Conservation (phyloP, 2,329 filamentous ascomycete genomes). For the Neofusicoccum umdonicola region DNA sequence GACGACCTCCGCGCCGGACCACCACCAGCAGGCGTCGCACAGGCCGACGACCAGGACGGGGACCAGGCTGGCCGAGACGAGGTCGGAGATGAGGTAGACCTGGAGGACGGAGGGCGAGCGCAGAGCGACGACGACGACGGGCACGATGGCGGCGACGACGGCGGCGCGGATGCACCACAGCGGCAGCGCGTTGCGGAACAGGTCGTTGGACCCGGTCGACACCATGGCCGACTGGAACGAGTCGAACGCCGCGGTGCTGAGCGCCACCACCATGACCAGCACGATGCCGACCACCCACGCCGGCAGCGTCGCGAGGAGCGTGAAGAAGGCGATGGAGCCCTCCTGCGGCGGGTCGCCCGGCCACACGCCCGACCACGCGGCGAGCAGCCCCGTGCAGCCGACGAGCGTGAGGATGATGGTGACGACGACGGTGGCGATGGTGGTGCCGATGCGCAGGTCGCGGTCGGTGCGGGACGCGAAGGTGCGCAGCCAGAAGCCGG, state of each 20-base stretch:
- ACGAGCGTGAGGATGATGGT: conserved; percentile 71
- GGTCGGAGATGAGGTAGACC: conserved; percentile 79
- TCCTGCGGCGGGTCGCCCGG: conserved; percentile 41
- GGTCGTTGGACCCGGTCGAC: conserved; percentile 77
- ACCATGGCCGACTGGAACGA: conserved; percentile 81
- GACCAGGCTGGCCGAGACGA: conserved; percentile 73
- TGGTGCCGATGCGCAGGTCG: conserved; percentile 66
- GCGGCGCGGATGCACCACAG: conserved; percentile 69
- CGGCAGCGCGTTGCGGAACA: conserved; percentile 78
- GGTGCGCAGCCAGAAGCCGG: conserved; percentile 65
- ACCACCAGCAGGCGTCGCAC: conserved; percentile 64
- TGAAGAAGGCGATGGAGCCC: conserved; percentile 72
- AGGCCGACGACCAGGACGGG: conserved; percentile 74
- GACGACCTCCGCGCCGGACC: conserved; percentile 78
- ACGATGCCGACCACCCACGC: conserved; percentile 80
- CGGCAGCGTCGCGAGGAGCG: conserved; percentile 69
- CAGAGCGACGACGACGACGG: conserved; percentile 70
- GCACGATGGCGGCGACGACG: conserved; percentile 72
- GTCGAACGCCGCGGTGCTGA: conserved; percentile 78
- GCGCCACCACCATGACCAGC: conserved; percentile 74
- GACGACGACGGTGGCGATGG: conserved; percentile 64
- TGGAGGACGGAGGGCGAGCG: conserved; percentile 72
- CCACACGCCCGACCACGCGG: conserved; percentile 67
- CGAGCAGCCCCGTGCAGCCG: conserved; percentile 69
- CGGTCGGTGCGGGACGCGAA: conserved; percentile 29